Conservation (phyloP, 2,329 filamentous ascomycete genomes). For the Rhynchosporium agropyri region DNA sequence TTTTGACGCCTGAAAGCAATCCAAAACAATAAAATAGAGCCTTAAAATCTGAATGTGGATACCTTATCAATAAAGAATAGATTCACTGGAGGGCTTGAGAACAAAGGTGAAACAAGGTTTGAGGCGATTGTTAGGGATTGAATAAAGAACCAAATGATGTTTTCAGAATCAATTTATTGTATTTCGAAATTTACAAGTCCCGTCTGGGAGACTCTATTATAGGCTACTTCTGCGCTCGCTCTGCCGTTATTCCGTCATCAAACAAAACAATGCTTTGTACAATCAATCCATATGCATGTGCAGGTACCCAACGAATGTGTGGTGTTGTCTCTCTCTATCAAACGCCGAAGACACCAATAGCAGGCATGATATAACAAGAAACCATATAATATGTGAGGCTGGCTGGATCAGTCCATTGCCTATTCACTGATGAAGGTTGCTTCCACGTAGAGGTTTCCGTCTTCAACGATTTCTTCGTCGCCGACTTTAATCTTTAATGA, state of each 20-base stretch:
- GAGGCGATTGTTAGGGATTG: background rate
- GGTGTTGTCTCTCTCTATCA: constrained; percentile 33
- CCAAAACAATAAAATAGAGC: background rate
- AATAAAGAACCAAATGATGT: background rate
- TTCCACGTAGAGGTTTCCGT: constrained; percentile 81
- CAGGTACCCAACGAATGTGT: constrained; percentile 38
- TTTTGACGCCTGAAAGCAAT: background rate
- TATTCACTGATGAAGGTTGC: constrained; percentile 88
- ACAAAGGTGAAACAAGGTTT: constrained; percentile 4
- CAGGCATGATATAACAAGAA: constrained; percentile 22
- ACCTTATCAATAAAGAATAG: background rate
- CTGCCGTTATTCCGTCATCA: constrained; percentile 16
- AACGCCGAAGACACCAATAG: constrained; percentile 31
- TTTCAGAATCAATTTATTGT: constrained; percentile 15
- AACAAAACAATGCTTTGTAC: constrained; percentile 17
- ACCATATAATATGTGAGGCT: constrained; percentile 16
- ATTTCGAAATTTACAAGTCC: constrained; percentile 19
- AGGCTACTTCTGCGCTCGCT: constrained; percentile 5
- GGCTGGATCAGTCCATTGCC: constrained; percentile 8
- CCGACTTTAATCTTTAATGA: constrained; percentile 83
- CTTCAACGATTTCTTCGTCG: constrained; percentile 75
- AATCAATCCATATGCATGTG: constrained; percentile 15
- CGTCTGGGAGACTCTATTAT: constrained; percentile 24
- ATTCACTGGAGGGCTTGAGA: background rate
- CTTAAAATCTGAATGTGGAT: background rate